Evolutionary conservation across 192 early-diverging fungal genomes (phyloP), one percentile per base, ranked within the genome.

Genomic region (Dissophora globulifera): DNA sequence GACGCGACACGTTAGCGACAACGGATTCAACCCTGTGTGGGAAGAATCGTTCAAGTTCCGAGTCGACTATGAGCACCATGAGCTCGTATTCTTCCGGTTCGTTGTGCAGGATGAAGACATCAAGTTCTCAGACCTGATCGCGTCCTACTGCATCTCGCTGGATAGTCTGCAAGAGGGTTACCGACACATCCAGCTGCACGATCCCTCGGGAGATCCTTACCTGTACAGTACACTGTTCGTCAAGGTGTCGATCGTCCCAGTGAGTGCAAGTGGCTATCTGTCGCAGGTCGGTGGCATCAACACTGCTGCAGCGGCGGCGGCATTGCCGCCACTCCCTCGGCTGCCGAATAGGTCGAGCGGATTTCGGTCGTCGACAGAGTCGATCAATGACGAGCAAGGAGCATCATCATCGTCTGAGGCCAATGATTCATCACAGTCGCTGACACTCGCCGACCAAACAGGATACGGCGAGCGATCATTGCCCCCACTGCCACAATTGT

Each of bases 171-270:
- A 83, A 46, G 51, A 69, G 80, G 90, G 90, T 1, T 92, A 92
- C 48, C 86, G 91, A 2, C 89, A 92, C 57, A 82, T 90, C 19
- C 89, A 85, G 20, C 62, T 92, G 17, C 80, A 89, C 31, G 86
- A 89, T 65, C 33, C 78, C 27, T 81, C 85, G 27, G 91, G 91
- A 20, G 89, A 92, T 33, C 81, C 82, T 22, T 80, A 88, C 23
- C 75, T 85, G 26, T 92, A 90, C 61, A 87, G 86, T 16, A 86
- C 89, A 1, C 66, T 92, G n/a, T 92, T 89, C 66, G 67, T 84
- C 58, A 76, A 50, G 50, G 51, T 76, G 29, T 40, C 42, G 2
- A 76, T 76, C 30, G 46, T 64, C 12, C 58, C 72, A 25, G 52
- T 53, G 0, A 15, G 41, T 11, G 33, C 22, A n/a, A 53, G 43